Base-by-base conservation (phyloP, 75 land plant species). In the Selaginella moellendorffii region DNA sequence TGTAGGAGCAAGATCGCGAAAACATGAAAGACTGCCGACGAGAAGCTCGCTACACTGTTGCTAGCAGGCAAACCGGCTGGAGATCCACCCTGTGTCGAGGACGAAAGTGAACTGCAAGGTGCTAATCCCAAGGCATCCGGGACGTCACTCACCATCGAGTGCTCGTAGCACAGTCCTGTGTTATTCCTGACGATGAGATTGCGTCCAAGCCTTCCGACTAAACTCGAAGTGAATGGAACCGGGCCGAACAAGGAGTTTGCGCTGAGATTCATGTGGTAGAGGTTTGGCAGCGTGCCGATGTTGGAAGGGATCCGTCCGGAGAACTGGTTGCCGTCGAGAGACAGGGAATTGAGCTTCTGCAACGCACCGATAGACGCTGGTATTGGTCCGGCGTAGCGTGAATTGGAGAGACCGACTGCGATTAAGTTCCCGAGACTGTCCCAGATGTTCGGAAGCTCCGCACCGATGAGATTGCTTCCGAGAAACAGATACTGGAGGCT, bases 381-480 rank as follows among this genome's bases (percentile, higher is more conserved):
- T 36, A 36, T 36, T 14, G 46, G 46, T 5, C 46, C 46, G 46
- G 5, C 46, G 14, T 36, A 36, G 10, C 46, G 5, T 5, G 10
- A 36, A 14, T 36, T 36, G 5, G 46, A 36, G 10, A 36, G 14
- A 5, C 46, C 14, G 46, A 36, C 46, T 5, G 46, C 46, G 5
- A 36, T 36, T 5, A 36, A 14, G 5, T 36, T 14, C 10, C 14
- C 14, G 46, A 18, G 17, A 1, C 22, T 1, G 18, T 10, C 19
- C 54, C 18, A 42, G 29, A 73, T 68, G 31, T 80, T 76, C n/a
- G 83, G 81, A 1, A 86, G 46, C 46, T 31, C 36, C 0, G 86
- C 91, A 8, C 61, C 64, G 24, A 87, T 64, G 5, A 17, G 26
- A 54, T 87, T 87, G 71, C 73, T 68, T 56, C 80, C 72, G 70